These are phyloP conservation scores for Cladosporium sp. DNA, from an alignment of 2,329 filamentous ascomycete genomes.

Conservation along the genomic window DNA sequence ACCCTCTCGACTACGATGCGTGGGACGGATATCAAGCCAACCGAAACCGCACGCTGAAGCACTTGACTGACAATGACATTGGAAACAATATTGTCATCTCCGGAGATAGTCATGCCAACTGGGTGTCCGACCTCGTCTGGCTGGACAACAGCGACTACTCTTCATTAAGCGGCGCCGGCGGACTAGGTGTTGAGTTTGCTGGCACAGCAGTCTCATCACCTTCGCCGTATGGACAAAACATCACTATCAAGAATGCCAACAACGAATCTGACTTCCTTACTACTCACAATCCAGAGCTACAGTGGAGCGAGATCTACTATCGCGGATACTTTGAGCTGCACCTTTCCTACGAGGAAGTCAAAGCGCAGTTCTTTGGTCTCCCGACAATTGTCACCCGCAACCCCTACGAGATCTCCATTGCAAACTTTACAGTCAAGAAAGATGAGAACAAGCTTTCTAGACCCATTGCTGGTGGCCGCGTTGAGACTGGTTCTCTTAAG, in stretches of 20 bases:
- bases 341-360: conserved; percentile 52
- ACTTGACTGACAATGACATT: conserved; percentile 63
- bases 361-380: conserved; percentile 61
- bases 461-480: conserved; percentile 45
- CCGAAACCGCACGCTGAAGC: conserved; percentile 64
- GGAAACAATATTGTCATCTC: conserved; percentile 68
- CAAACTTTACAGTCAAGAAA: conserved; percentile 63
- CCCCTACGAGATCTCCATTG: conserved; percentile 59
- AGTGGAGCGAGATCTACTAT: conserved; percentile 71
- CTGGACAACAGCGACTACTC: conserved; percentile 27
- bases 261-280: conserved; percentile 42
- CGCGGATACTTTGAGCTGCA: conserved; percentile 66
- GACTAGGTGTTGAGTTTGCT: conserved; percentile 49
- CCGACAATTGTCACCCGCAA: conserved; percentile 58
- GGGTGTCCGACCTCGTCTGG: conserved; percentile 46
- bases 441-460: conserved; percentile 56
- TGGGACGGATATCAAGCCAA: conserved; percentile 67
- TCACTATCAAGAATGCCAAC: conserved; percentile 50
- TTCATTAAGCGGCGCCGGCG: conserved; percentile 33
- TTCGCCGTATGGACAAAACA: conserved; percentile 55
- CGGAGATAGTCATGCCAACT: conserved; percentile 65
- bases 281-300: conserved; percentile 56
- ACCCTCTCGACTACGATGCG: conserved; percentile 51
- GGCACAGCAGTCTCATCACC: conserved; percentile 62
- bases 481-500: conserved; percentile 55